A percentile compares a stretch with the other conserved stretches of the same genome.
phyloP scores from a whole-genome alignment of 129 eudicot genomes.

The Ambrosia trifida region DNA sequence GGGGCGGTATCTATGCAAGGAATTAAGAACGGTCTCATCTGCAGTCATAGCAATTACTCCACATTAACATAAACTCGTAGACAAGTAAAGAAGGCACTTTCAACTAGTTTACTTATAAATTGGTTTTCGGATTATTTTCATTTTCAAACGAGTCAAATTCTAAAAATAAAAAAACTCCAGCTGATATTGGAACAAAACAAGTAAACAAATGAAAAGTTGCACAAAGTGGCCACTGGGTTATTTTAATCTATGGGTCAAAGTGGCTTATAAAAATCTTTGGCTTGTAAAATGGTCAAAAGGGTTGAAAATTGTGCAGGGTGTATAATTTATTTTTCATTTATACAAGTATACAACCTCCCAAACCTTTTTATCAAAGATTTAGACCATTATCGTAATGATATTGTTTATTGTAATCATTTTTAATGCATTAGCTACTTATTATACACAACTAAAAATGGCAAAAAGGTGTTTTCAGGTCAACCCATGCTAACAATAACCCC shows the following conservation, averaged over 20 bases:
- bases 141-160: background rate
- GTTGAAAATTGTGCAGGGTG: background rate
- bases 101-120: background rate
- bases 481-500: background rate
- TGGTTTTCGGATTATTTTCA: background rate
- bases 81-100: constrained; percentile 6
- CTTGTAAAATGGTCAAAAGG: background rate
- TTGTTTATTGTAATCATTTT: background rate
- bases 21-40: constrained; percentile 69
- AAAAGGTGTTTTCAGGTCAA: background rate
- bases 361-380: background rate
- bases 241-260: background rate
- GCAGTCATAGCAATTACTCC: constrained; percentile 26
- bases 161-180: background rate
- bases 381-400: background rate
- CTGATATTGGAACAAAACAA: background rate
- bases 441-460: background rate
- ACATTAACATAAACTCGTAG: constrained; percentile 9
- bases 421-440: constrained; percentile 11
- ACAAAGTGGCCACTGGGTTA: background rate
- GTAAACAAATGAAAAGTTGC: background rate
- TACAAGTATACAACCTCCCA: constrained; percentile 3
- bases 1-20: constrained; percentile 91
- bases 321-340: background rate
- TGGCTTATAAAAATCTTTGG: background rate